These are phyloP conservation scores for Tulasnella sp. DNA, from an alignment of 768 basidiomycete species.

Conservation along the genomic window DNA sequence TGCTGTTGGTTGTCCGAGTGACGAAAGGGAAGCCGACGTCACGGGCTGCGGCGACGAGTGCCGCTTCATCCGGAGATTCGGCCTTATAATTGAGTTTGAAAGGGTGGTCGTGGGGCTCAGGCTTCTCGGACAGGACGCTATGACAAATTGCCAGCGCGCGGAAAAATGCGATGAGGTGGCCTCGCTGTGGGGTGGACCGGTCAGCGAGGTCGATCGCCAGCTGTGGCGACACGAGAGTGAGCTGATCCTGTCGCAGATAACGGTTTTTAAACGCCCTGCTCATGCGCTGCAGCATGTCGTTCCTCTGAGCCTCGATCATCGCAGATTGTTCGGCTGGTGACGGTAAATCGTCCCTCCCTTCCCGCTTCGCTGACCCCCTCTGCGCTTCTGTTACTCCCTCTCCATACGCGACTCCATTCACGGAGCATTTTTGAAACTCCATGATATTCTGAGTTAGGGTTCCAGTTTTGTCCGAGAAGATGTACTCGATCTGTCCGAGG, in stretches of 20 bases:
- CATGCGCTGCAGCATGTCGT: conserved; percentile 67
- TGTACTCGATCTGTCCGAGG: conserved; percentile 95
- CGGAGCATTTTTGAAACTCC: conserved; percentile 95
- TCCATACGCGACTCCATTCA: conserved; percentile 75
- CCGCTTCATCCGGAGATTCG: conserved; percentile 92
- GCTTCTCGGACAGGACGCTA: conserved; percentile 72
- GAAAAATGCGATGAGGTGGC: conserved; percentile 74
- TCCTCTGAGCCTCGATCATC: conserved; percentile 54
- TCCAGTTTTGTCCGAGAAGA: conserved; percentile 89
- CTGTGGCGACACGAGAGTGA: conserved; percentile 81
- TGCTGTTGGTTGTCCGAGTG: conserved; percentile 52
- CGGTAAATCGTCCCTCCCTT: conserved; percentile 55
- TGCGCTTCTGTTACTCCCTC: conserved; percentile 95
- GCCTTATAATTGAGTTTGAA: conserved; percentile 80
- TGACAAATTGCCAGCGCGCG: conserved; percentile 93
- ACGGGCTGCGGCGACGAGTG: conserved; percentile 81
- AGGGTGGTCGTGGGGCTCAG: conserved; percentile 51
- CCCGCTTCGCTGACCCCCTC: conserved; percentile 77
- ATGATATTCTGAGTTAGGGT: conserved; percentile 97
- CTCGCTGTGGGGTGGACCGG: conserved; percentile 46
- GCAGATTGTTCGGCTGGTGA: conserved; percentile 62
- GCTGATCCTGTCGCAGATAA: conserved; percentile 65
- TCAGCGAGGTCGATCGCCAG: conserved; percentile 70
- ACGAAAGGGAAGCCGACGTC: conserved; percentile 92
- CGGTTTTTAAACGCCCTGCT: conserved; percentile 78